A percentile compares a stretch with the other conserved stretches of the same genome.
Conservation (phyloP, 345 rosid species). For the Pistacia atlantica region DNA sequence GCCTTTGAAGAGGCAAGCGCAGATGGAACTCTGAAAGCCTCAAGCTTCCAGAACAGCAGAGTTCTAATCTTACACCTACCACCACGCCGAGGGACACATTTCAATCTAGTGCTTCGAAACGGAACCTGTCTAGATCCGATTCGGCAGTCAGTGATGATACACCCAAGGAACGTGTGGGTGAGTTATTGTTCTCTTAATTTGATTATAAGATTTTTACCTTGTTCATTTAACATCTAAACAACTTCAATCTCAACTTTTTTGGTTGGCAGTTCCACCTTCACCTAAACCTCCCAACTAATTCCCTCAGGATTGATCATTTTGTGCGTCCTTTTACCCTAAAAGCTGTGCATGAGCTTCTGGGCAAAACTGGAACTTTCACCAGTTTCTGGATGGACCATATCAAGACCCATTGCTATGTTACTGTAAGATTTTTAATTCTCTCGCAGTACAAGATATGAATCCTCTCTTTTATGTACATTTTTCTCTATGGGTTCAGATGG, state of each 20-base stretch:
- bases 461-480: not conserved
- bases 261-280: constrained; percentile 79
- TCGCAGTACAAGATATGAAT: not conserved
- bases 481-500: not conserved
- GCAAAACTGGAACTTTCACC: constrained; percentile 74
- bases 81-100: constrained; percentile 55
- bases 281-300: constrained; percentile 73
- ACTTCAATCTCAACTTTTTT: constrained; percentile 14
- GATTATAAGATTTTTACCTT: not conserved
- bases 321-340: constrained; percentile 94
- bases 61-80: constrained; percentile 45
- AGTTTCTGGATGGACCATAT: constrained; percentile 98
- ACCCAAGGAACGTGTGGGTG: constrained; percentile 87
- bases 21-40: constrained; percentile 80
- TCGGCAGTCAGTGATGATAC: constrained; percentile 63
- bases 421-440: constrained; percentile 53
- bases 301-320: constrained; percentile 87
- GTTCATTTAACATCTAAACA: constrained; percentile 6
- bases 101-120: constrained; percentile 40
- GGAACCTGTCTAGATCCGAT: constrained; percentile 65
- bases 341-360: constrained; percentile 96
- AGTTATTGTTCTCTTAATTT: constrained; percentile 29
- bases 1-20: constrained; percentile 84
- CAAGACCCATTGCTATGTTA: constrained; percentile 94
- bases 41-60: constrained; percentile 63